phyloP scores from a whole-genome alignment of 345 rosid genomes.

The Salix arbutifolia region DNA sequence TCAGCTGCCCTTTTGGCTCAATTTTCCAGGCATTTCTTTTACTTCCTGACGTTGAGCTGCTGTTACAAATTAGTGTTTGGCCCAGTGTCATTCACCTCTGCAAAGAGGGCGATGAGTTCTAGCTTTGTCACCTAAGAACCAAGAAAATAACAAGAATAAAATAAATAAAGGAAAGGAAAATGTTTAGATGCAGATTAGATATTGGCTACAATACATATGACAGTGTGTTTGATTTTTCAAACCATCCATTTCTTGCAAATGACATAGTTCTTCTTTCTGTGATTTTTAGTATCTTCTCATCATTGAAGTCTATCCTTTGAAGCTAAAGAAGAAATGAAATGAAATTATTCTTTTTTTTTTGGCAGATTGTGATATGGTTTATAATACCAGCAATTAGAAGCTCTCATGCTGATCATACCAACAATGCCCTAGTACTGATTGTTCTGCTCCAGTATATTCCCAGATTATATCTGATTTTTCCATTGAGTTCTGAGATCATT shows the following conservation, averaged over 20 bases:
- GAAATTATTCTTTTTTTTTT: neutral
- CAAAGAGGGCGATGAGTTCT: neutral
- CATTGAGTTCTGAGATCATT: constrained; percentile 61
- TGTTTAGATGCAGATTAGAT: neutral
- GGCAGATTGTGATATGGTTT: constrained; percentile 85
- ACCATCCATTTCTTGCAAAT: neutral
- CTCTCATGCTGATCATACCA: constrained; percentile 58
- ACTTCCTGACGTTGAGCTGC: too few species aligned
- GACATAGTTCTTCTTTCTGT: too few species aligned
- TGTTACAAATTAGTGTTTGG: too few species aligned
- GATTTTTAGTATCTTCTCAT: neutral
- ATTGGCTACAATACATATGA: neutral
- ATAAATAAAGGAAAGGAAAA: too few species aligned
- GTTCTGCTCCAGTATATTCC: constrained; percentile 82
- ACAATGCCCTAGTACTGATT: constrained; percentile 68
- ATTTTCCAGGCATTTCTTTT: neutral
- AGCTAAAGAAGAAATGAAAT: constrained; percentile 3
- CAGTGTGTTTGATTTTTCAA: neutral
- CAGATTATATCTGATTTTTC: constrained; percentile 66
- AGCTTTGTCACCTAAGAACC: too few species aligned
- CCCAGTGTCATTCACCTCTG: neutral
- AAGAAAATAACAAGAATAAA: too few species aligned
- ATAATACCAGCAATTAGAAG: constrained; percentile 62
- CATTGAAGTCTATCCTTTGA: neutral
- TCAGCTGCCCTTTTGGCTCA: neutral